Evolutionary conservation across 805 yeast genomes (phyloP).

Genomic region (Isabelozyma pseudorhagii): DNA sequence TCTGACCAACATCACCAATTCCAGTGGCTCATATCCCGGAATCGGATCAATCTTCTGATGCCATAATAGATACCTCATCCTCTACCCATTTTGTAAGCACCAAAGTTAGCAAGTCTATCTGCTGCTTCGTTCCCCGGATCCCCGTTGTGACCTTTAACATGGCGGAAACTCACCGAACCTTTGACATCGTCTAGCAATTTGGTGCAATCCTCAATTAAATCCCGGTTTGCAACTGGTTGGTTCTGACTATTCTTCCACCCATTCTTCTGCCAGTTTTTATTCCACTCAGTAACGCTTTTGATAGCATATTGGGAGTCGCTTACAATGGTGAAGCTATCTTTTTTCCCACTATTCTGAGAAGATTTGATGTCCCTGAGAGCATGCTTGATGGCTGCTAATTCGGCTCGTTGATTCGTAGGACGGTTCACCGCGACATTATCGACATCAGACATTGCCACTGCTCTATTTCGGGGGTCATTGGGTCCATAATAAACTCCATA

Average conservation of each 20-base stretch:
- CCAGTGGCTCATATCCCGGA: too few species aligned
- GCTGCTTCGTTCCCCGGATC: constrained; percentile 72
- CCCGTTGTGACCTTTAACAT: constrained; percentile 76
- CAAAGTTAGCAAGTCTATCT: constrained; percentile 68
- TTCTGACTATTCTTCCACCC: constrained; percentile 52
- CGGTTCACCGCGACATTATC: constrained; percentile 11
- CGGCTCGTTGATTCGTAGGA: constrained; percentile 82
- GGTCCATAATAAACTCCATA: constrained; percentile 73
- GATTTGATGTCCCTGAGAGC: constrained; percentile 46
- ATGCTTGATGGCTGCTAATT: constrained; percentile 59
- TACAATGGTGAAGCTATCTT: constrained; percentile 39
- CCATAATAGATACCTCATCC: neutral
- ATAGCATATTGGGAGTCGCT: constrained; percentile 74
- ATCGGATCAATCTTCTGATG: neutral
- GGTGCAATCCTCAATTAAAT: constrained; percentile 39
- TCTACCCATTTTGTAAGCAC: constrained; percentile 38
- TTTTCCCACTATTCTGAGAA: constrained; percentile 18
- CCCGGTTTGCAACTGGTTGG: constrained; percentile 47
- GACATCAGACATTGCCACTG: constrained; percentile 44
- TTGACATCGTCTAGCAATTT: constrained; percentile 11
- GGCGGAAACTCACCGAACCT: constrained; percentile 26
- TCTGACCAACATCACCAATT: too few species aligned
- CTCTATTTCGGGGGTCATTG: constrained; percentile 50
- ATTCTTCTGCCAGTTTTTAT: constrained; percentile 50
- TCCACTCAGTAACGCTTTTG: constrained; percentile 57